These are phyloP conservation scores for Crithidia fasciculata DNA, from an alignment of 208 protist species.

Conservation along the genomic window DNA sequence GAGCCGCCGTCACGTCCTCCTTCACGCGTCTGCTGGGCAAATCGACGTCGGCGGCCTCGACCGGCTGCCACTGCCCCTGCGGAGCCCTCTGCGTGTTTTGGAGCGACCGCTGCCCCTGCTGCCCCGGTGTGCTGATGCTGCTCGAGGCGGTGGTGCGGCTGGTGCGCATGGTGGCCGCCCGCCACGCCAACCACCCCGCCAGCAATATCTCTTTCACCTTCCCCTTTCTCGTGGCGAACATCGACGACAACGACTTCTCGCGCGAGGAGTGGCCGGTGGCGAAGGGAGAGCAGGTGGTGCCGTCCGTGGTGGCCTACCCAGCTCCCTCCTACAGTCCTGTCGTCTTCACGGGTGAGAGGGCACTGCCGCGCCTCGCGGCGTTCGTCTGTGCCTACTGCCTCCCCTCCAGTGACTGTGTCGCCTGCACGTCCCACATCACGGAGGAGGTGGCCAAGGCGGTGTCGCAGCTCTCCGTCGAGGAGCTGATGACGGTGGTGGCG, in stretches of 20 bases:
- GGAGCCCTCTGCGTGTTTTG: slow-evolving; percentile 58
- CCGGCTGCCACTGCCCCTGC: slow-evolving; percentile 5
- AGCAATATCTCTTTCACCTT: slow-evolving; percentile 27
- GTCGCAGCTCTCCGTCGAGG: slow-evolving; percentile 5
- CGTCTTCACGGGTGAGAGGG: slow-evolving; percentile 2
- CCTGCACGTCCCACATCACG: slow-evolving; percentile 13
- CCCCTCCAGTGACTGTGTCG: slow-evolving; percentile 7
- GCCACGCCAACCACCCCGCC: slow-evolving; percentile 21
- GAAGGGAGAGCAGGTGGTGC: slow-evolving; percentile 40
- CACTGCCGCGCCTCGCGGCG: background rate
- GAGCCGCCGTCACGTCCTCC: slow-evolving; percentile 42
- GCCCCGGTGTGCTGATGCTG: slow-evolving; percentile 55
- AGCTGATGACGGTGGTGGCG: slow-evolving; percentile 14
- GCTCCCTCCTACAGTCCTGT: background rate
- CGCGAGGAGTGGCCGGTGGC: slow-evolving; percentile 53
- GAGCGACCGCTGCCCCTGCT: slow-evolving; percentile 70
- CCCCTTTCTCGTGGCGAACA: slow-evolving; percentile 59
- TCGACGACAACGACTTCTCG: slow-evolving; percentile 72
- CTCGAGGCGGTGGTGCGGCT: slow-evolving; percentile 50
- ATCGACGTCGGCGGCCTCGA: background rate
- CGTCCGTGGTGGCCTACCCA: slow-evolving; percentile 49
- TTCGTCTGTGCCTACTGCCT: slow-evolving; percentile 30
- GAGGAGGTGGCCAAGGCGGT: slow-evolving; percentile 17
- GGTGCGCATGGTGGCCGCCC: slow-evolving; percentile 28
- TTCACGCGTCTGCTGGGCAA: slow-evolving; percentile 30